Evolutionary conservation across 257 asterid species (phyloP), one percentile per base, ranked within the genome.

Genomic region (Ajuga chamaepitys): DNA sequence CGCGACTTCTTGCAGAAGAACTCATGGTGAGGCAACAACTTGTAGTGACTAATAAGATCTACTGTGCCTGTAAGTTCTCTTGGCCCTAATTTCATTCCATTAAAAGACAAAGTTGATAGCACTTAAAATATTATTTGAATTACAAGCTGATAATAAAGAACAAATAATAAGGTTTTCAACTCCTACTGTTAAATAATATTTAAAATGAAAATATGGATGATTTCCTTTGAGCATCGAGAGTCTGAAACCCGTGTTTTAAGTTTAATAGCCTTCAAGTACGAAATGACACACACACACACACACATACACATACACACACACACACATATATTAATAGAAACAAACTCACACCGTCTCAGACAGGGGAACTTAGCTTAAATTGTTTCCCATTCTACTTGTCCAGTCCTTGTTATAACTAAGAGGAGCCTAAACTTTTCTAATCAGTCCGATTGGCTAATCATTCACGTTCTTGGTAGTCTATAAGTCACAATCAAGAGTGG

Each of bases 1-100:
- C 73, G 54, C 9, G 84, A 59, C 38, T 78, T 76, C 77, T 81
- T 81, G 79, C 89, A 83, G 78, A 81, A 83, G 52, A 78, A 72
- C 22, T 78, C 80, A 5, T 74, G 83, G 74, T 73, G 79, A 21
- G 81, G 82, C 77, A 78, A 48, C 62, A 83, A 47, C 67, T 81
- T 83, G 73, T 74, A 83, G 71, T 76, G 74, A 64, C 78, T 74
- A 35, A 83, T 50, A 51, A 83, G 88, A 74, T 82, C 88, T 1
- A 67, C 51, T 62, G 82, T 72, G 30, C 84, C 86, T 11, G 84
- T 77, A 69, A 80, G 84, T 71, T 83, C 82, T 73, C 76, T 80
- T 41, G 86, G 79, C 35, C 86, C 86, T 83, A 51, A 14, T 30
- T 46, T n/a, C 68, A 24, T 18, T 61, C 10, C 68, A 24, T 18